phyloP scores from a whole-genome alignment of 306 rosid species.

The Echinosophora koreensis region DNA sequence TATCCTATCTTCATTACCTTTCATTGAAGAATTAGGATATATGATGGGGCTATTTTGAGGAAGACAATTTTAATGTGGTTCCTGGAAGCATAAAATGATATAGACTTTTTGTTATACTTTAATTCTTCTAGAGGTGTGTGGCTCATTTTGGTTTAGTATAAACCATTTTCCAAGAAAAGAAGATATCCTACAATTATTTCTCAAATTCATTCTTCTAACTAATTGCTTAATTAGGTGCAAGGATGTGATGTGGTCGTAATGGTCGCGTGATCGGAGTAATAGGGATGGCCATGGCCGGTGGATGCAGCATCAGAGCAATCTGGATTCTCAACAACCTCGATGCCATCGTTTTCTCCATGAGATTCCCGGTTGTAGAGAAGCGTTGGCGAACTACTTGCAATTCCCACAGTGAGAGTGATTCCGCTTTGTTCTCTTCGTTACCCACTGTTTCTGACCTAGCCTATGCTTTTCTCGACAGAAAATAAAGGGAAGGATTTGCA shows the following conservation, averaged over 20 bases:
- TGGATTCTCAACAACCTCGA: conserved; percentile 94
- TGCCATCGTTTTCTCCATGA: conserved; percentile 88
- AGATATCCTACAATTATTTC: no score
- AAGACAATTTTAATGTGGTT: conserved; percentile 2
- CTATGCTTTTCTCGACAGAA: conserved; percentile 73
- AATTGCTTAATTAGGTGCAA: no score
- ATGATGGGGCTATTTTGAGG: conserved; percentile 22
- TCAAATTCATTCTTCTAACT: no score
- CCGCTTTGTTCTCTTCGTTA: conserved; percentile 51
- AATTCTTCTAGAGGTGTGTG: no score
- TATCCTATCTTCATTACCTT: no score
- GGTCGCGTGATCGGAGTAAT: no score
- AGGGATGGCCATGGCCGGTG: conserved; percentile 61
- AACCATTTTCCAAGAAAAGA: conserved; percentile 1
- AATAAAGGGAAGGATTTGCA: conserved; percentile 80
- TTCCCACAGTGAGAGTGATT: conserved; percentile 45
- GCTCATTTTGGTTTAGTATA: background rate
- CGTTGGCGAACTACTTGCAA: conserved; percentile 82
- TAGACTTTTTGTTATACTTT: background rate
- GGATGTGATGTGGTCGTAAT: no score
- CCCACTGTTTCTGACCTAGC: conserved; percentile 76
- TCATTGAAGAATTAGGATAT: conserved; percentile 7
- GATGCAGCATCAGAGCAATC: conserved; percentile 88
- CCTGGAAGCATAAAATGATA: conserved; percentile 21
- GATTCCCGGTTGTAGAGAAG: conserved; percentile 92